Evolutionary conservation across 305 asterid species (phyloP).

Genomic region (Withania somnifera): DNA sequence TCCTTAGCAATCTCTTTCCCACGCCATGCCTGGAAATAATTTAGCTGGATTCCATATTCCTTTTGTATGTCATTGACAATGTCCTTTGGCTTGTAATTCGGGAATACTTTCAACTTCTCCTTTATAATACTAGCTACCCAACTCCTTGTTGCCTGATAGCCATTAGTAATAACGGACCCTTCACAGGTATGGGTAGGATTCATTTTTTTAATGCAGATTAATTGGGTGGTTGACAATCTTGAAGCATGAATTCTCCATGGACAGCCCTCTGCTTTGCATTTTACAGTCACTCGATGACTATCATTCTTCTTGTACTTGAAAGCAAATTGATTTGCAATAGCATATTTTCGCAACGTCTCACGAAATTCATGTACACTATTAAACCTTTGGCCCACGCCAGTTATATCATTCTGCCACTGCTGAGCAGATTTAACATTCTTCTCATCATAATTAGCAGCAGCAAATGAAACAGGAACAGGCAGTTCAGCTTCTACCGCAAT

Average conservation of each 20-base stretch:
- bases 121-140: slow-evolving; percentile 98
- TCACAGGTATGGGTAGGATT: slow-evolving; percentile 81
- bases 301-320: slow-evolving; percentile 95
- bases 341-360: slow-evolving; percentile 79
- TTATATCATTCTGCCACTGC: slow-evolving; percentile 80
- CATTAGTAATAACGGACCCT: slow-evolving; percentile 52
- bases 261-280: slow-evolving; percentile 91
- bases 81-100: slow-evolving; percentile 92
- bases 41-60: slow-evolving; percentile 83
- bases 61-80: slow-evolving; percentile 83
- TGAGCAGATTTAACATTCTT: slow-evolving; percentile 71
- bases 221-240: slow-evolving; percentile 83
- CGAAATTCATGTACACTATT: slow-evolving; percentile 93
- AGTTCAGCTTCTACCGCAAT: slow-evolving; percentile 39
- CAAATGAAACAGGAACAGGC: slow-evolving; percentile 34
- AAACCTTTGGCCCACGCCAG: slow-evolving; percentile 96
- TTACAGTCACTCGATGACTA: slow-evolving; percentile 91
- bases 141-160: slow-evolving; percentile 87
- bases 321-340: slow-evolving; percentile 90
- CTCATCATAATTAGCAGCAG: slow-evolving; percentile 38
- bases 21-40: slow-evolving; percentile 98
- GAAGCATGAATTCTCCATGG: slow-evolving; percentile 99
- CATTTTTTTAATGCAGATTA: slow-evolving; percentile 93
- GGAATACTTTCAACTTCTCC: slow-evolving; percentile 77
- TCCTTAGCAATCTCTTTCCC: slow-evolving; percentile 98